These are phyloP conservation scores for Cordyceps fumosorosea DNA, from an alignment of 2,329 filamentous ascomycete species.

Conservation along the genomic window DNA sequence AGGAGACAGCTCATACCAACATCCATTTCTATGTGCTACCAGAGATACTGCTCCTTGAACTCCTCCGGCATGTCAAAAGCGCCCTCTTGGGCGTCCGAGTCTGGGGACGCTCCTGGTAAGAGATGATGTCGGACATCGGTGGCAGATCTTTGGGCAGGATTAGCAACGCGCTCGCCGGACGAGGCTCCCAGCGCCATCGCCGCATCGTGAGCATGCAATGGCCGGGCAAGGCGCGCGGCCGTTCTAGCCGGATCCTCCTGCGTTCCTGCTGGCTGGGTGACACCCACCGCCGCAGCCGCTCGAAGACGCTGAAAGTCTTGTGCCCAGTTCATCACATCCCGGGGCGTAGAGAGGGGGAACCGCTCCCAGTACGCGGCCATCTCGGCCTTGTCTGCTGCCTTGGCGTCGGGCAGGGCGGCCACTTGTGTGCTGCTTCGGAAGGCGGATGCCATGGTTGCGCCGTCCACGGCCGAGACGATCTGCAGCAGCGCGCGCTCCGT, in stretches of 20 bases:
- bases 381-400: constrained; percentile 7
- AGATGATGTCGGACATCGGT: neutral
- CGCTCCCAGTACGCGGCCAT: constrained; percentile 9
- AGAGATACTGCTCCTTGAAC: constrained; percentile 10
- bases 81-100: neutral
- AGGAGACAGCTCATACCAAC: neutral
- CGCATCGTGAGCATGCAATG: neutral
- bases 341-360: neutral
- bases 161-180: neutral
- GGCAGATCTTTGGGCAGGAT: neutral
- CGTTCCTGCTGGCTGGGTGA: neutral
- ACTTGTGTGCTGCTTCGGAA: neutral
- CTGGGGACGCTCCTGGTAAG: neutral
- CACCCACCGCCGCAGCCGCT: neutral
- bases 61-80: constrained; percentile 3
- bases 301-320: neutral
- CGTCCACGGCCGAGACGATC: constrained; percentile 16
- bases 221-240: neutral
- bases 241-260: no score
- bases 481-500: constrained; percentile 33
- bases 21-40: neutral
- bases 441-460: constrained; percentile 3
- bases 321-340: constrained; percentile 2
- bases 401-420: neutral
- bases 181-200: neutral